These are phyloP conservation scores for Microcos paniculata DNA, from an alignment of 345 rosid genomes.

Conservation along the genomic window DNA sequence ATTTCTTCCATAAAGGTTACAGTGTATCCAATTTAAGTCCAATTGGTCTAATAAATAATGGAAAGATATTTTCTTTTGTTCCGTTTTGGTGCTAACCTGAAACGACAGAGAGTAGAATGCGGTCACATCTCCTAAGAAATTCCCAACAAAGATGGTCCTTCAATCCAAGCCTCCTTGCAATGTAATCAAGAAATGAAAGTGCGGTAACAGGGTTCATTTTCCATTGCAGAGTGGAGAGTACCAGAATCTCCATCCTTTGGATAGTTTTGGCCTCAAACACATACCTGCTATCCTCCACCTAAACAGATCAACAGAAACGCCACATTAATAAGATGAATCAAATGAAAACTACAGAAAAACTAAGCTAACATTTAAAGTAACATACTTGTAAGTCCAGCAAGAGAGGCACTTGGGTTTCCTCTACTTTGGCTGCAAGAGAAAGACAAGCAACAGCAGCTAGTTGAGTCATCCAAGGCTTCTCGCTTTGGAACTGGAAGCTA, in stretches of 20 bases:
- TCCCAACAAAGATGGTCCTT: constrained; percentile 51
- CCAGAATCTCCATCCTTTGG: constrained; percentile 69
- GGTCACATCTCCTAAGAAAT: constrained; percentile 54
- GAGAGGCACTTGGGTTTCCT: constrained; percentile 61
- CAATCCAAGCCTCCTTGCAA: constrained; percentile 61
- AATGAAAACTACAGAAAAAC: background rate
- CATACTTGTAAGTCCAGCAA: constrained; percentile 65
- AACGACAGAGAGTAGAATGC: constrained; percentile 38
- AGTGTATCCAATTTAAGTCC: background rate
- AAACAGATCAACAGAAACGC: constrained; percentile 16
- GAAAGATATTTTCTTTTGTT: background rate
- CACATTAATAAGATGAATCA: constrained; percentile 6
- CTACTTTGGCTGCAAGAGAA: constrained; percentile 71
- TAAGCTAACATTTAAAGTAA: background rate
- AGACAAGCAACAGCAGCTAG: constrained; percentile 71
- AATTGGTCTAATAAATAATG: background rate
- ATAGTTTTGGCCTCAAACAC: constrained; percentile 64
- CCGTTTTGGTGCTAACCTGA: constrained; percentile 38
- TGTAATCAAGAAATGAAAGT: constrained; percentile 56
- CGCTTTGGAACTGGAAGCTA: constrained; percentile 31
- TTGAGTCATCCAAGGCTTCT: constrained; percentile 69
- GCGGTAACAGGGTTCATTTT: constrained; percentile 79
- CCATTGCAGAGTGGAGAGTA: constrained; percentile 75
- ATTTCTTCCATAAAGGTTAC: background rate
- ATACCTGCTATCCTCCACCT: constrained; percentile 60